phyloP scores from a whole-genome alignment of 2,329 filamentous ascomycete genomes.

The Curvularia eragrostidis region DNA sequence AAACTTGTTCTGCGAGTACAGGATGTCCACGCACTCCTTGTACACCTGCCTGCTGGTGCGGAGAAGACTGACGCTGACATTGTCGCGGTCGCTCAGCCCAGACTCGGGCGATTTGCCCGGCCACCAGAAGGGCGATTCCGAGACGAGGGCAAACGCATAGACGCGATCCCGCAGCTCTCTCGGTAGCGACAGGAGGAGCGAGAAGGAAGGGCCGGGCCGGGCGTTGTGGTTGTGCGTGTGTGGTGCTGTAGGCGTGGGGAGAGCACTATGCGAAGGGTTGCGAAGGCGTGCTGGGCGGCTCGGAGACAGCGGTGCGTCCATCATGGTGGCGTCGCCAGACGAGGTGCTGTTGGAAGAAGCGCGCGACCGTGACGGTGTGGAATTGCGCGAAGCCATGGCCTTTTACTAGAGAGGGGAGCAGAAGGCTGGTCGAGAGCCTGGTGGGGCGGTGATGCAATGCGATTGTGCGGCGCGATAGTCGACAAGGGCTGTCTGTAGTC shows the following conservation, averaged over 20 bases:
- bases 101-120: conserved; percentile 27
- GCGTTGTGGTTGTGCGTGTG: conserved; percentile 5
- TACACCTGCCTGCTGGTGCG: conserved; percentile 40
- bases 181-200: conserved; percentile 45
- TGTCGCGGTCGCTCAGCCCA: conserved; percentile 14
- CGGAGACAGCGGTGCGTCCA: conserved; percentile 37
- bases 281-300: conserved; percentile 39
- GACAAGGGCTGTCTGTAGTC: not conserved
- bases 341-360: conserved; percentile 40
- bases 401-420: not conserved
- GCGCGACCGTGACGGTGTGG: conserved; percentile 39
- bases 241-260: conserved; percentile 9
- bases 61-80: conserved; percentile 39
- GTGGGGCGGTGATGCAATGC: conserved; percentile 13
- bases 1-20: conserved; percentile 49
- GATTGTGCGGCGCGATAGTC: conserved; percentile 4
- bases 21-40: conserved; percentile 41
- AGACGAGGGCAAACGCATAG: conserved; percentile 43
- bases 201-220: conserved; percentile 35
- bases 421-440: conserved; percentile 14
- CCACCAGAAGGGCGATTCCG: conserved; percentile 46
- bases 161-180: conserved; percentile 48
- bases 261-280: conserved; percentile 27
- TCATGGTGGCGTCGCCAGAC: conserved; percentile 46
- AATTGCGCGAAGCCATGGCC: conserved; percentile 39